Evolutionary conservation across 768 basidiomycete genomes (phyloP).

Genomic region (Tremella fuciformis): DNA sequence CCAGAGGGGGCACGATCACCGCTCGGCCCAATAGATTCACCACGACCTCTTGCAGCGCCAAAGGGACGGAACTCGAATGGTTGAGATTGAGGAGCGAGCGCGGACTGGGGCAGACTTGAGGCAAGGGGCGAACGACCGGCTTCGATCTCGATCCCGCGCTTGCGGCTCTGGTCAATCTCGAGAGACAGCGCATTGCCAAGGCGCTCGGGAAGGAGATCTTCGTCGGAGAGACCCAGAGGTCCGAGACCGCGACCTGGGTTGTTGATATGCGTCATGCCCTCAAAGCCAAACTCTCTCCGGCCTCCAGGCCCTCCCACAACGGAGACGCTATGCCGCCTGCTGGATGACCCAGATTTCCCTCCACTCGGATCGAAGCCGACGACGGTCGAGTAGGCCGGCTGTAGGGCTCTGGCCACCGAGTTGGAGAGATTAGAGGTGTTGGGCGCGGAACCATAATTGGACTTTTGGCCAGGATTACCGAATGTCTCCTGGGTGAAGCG

Average conservation of each 20-base stretch:
- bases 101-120: conserved; percentile 1
- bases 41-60: conserved; percentile 27
- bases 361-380: conserved; percentile 31
- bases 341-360: conserved; percentile 37
- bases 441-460: conserved; percentile 11
- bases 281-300: conserved; percentile 43
- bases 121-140: neutral
- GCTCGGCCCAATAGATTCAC: conserved; percentile 7
- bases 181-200: conserved; percentile 39
- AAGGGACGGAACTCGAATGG: conserved; percentile 14
- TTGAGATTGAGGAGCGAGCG: conserved; percentile 11
- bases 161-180: conserved; percentile 33
- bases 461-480: too few species aligned
- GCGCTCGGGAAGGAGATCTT: conserved; percentile 35
- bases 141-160: conserved; percentile 25
- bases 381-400: conserved; percentile 6
- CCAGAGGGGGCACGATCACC: conserved; percentile 20
- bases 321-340: conserved; percentile 46
- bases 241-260: conserved; percentile 33
- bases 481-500: conserved; percentile 11
- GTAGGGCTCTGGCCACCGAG: conserved; percentile 32
- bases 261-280: conserved; percentile 28
- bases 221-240: conserved; percentile 35
- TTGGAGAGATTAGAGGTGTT: conserved; percentile 15
- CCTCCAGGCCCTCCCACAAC: conserved; percentile 47